Evolutionary conservation across 108 stramenopile genomes (phyloP).

Genomic region (Bacterosira constricta): DNA sequence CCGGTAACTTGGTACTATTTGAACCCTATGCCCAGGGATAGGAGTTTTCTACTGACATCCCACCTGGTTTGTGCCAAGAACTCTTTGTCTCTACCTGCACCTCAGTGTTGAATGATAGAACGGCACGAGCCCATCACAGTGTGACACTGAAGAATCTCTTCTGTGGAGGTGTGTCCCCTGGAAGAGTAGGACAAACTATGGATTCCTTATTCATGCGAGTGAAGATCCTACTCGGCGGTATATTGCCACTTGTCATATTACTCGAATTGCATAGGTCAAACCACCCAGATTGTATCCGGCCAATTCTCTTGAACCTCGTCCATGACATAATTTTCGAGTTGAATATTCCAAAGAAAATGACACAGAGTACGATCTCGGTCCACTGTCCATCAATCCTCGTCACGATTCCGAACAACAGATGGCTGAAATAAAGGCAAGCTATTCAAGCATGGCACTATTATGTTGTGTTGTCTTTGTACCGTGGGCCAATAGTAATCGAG

Average conservation of each 20-base stretch:
- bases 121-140: conserved; percentile 49
- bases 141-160: conserved; percentile 60
- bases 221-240: background rate
- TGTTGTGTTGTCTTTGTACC: conserved; percentile 3
- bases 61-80: conserved; percentile 5
- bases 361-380: background rate
- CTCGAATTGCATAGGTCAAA: conserved; percentile 30
- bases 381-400: conserved; percentile 28
- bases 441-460: conserved; percentile 44
- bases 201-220: conserved; percentile 27
- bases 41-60: background rate
- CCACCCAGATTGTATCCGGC: conserved; percentile 19
- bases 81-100: background rate
- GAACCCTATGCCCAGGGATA: conserved; percentile 10
- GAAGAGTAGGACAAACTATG: too few species aligned
- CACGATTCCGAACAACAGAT: background rate
- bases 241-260: background rate
- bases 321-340: conserved; percentile 29
- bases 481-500: conserved; percentile 11
- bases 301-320: conserved; percentile 13
- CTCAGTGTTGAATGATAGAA: conserved; percentile 25
- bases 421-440: conserved; percentile 34
- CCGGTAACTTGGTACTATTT: background rate
- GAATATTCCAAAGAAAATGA: too few species aligned
- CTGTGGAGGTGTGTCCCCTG: conserved; percentile 45